Percentiles rank a stretch among this genome's conserved stretches.
Evolutionary conservation across 768 basidiomycete species (phyloP).

Genomic region (Pluteus cervinus): DNA sequence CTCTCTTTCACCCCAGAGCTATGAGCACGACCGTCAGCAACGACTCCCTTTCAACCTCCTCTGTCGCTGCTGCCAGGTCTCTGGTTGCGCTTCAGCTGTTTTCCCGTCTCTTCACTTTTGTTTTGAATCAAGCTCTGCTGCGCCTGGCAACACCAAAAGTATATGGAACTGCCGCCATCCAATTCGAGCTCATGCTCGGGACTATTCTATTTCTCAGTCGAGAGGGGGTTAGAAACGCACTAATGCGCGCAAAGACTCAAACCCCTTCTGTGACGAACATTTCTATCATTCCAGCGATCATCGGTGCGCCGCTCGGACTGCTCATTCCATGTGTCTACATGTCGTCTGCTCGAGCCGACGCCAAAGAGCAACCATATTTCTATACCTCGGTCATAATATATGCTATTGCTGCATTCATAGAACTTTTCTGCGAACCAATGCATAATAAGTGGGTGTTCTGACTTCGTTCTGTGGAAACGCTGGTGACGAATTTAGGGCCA

Average conservation of each 20-base stretch:
- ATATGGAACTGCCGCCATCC: constrained; percentile 88
- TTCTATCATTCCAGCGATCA: constrained; percentile 57
- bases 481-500: constrained; percentile 38
- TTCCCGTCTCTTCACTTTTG: constrained; percentile 81
- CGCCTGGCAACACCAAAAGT: constrained; percentile 79
- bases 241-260: constrained; percentile 48
- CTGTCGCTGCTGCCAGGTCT: constrained; percentile 45
- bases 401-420: constrained; percentile 64
- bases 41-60: constrained; percentile 22
- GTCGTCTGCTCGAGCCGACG: constrained; percentile 42
- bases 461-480: constrained; percentile 1
- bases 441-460: constrained; percentile 54
- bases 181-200: constrained; percentile 87
- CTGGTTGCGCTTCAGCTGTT: constrained; percentile 84
- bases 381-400: constrained; percentile 59
- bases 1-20: too few species aligned
- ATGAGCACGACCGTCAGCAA: constrained; percentile 3
- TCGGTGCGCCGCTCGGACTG: constrained; percentile 64
- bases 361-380: constrained; percentile 62
- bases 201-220: constrained; percentile 89
- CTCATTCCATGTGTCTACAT: constrained; percentile 49
- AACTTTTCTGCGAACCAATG: constrained; percentile 80
- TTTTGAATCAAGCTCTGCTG: constrained; percentile 82
- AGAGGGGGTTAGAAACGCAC: constrained; percentile 87
- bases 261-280: constrained; percentile 30